Percentiles rank a stretch among this genome's conserved stretches.
phyloP scores from a whole-genome alignment of 2,329 filamentous ascomycete species.

The Calonectria hawksworthii region DNA sequence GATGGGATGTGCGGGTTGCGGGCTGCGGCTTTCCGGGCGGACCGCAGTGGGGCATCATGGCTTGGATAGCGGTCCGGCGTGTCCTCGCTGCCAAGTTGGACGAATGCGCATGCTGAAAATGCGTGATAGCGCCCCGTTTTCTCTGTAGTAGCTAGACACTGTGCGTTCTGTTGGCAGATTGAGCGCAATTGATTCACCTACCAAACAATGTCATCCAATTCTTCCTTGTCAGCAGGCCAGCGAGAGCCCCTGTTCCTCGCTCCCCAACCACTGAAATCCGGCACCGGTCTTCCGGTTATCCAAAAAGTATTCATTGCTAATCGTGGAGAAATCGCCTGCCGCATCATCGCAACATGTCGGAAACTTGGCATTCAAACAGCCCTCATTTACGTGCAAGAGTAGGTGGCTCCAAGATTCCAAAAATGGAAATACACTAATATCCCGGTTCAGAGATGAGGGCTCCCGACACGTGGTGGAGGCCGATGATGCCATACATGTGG shows the following conservation, averaged over 20 bases:
- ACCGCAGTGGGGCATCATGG: neutral
- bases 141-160: neutral
- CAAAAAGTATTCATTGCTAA: slow-evolving; percentile 38
- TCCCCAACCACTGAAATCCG: neutral
- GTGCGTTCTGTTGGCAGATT: neutral
- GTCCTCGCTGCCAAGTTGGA: neutral
- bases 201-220: neutral
- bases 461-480: slow-evolving; percentile 32
- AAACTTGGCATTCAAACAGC: slow-evolving; percentile 64
- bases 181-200: neutral
- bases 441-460: slow-evolving; percentile 20
- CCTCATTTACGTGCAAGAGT: slow-evolving; percentile 67
- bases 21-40: neutral
- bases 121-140: neutral
- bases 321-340: slow-evolving; percentile 41
- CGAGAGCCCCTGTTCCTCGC: slow-evolving; percentile 12
- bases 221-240: neutral
- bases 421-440: neutral
- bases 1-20: neutral
- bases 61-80: neutral
- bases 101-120: slow-evolving; percentile 6
- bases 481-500: slow-evolving; percentile 35
- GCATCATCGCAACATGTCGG: slow-evolving; percentile 37
- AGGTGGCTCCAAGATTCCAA: neutral
- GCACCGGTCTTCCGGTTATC: slow-evolving; percentile 42